Evolutionary conservation across 768 basidiomycete species (phyloP).

Genomic region (Russula griseocarnosa): DNA sequence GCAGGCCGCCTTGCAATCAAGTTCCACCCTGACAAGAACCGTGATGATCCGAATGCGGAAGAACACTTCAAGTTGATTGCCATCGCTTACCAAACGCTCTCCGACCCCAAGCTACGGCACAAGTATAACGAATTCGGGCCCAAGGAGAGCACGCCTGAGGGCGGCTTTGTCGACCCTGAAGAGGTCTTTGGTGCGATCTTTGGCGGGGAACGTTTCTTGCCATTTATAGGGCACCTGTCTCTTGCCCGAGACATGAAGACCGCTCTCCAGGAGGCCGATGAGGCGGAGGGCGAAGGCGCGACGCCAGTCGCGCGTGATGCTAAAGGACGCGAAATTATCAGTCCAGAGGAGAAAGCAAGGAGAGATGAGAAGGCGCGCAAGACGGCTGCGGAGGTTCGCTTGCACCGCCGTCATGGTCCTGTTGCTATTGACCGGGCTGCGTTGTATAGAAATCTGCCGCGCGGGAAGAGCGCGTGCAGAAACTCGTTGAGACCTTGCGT

Average conservation of each 20-base stretch:
- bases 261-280: slow-evolving; percentile 83
- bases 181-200: slow-evolving; percentile 76
- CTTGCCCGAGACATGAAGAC: slow-evolving; percentile 90
- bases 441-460: slow-evolving; percentile 65
- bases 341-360: slow-evolving; percentile 41
- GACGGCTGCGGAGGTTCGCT: slow-evolving; percentile 61
- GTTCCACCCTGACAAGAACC: slow-evolving; percentile 91
- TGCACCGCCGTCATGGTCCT: slow-evolving; percentile 11
- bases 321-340: slow-evolving; percentile 42
- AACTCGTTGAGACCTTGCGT: slow-evolving; percentile 73
- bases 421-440: slow-evolving; percentile 20
- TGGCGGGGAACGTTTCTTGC: slow-evolving; percentile 79
- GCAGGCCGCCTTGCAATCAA: slow-evolving; percentile 82
- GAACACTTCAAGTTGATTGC: slow-evolving; percentile 90
- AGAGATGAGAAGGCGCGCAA: slow-evolving; percentile 67
- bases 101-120: slow-evolving; percentile 65
- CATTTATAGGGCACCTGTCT: slow-evolving; percentile 86
- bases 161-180: slow-evolving; percentile 85
- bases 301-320: slow-evolving; percentile 46
- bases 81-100: slow-evolving; percentile 83
- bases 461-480: slow-evolving; percentile 69
- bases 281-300: slow-evolving; percentile 44
- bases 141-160: slow-evolving; percentile 76
- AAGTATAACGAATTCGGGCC: slow-evolving; percentile 93
- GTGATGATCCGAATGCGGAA: slow-evolving; percentile 77